phyloP scores from a whole-genome alignment of 2,329 filamentous ascomycete species.

The Fusarium pseudocircinatum region DNA sequence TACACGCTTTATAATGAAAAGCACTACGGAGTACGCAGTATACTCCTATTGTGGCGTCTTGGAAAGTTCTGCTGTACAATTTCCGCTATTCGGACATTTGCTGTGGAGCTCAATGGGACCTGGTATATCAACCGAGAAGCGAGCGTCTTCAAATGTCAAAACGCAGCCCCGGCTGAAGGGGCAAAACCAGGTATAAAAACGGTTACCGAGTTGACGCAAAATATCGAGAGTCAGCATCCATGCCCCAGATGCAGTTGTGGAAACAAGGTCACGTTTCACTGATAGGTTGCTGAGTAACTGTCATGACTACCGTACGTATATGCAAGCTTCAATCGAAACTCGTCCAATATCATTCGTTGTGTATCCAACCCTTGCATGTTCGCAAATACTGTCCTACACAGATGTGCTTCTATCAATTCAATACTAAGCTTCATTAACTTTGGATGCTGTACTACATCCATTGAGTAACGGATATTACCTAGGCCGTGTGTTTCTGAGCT shows the following conservation, averaged over 20 bases:
- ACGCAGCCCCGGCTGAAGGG: not conserved
- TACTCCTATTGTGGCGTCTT: constrained; percentile 1
- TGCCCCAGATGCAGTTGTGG: constrained; percentile 17
- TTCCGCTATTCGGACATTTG: constrained; percentile 7
- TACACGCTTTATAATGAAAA: not conserved
- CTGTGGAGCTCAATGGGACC: constrained; percentile 3
- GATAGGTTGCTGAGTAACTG: constrained; percentile 29
- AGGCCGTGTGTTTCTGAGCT: not conserved
- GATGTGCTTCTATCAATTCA: constrained; percentile 2
- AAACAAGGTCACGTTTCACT: constrained; percentile 15
- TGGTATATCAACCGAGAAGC: not conserved
- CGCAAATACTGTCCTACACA: constrained; percentile 17
- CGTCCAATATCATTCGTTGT: not conserved
- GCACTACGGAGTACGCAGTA: not conserved
- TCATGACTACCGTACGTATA: constrained; percentile 8
- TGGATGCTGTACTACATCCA: not conserved
- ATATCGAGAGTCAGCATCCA: constrained; percentile 1
- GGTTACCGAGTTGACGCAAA: constrained; percentile 9
- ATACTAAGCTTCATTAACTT: constrained; percentile 4
- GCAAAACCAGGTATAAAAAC: not conserved
- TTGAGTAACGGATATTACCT: not conserved
- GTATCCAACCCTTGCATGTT: constrained; percentile 2
- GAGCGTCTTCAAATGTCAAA: not conserved
- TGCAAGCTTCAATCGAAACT: not conserved
- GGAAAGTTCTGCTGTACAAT: not conserved